These are phyloP conservation scores for Rhizopogon vinicolor DNA, from an alignment of 768 basidiomycete species.

Conservation along the genomic window DNA sequence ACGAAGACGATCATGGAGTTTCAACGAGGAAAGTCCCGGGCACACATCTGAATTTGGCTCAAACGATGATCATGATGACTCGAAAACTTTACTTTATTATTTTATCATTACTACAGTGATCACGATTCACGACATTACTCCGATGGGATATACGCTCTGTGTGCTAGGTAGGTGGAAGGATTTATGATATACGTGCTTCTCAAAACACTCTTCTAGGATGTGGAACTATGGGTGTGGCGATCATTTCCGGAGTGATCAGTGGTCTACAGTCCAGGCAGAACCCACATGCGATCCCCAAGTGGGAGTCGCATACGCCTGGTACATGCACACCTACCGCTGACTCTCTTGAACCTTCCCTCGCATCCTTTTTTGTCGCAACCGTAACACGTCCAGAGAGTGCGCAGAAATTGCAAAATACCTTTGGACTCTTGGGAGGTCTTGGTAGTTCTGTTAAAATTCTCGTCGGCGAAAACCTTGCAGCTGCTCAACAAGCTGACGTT, in stretches of 20 bases:
- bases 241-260: slow-evolving; percentile 88
- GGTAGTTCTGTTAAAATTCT: slow-evolving; percentile 69
- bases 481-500: slow-evolving; percentile 75
- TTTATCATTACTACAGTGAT: not conserved
- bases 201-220: slow-evolving; percentile 57
- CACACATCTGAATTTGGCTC: not conserved
- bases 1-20: slow-evolving; percentile 48
- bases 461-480: slow-evolving; percentile 63
- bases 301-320: slow-evolving; percentile 70
- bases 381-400: slow-evolving; percentile 79
- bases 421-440: slow-evolving; percentile 51
- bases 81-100: not conserved
- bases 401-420: slow-evolving; percentile 56
- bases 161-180: slow-evolving; percentile 55
- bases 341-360: slow-evolving; percentile 63
- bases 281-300: slow-evolving; percentile 36
- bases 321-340: slow-evolving; percentile 61
- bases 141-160: slow-evolving; percentile 91
- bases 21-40: too few species aligned
- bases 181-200: slow-evolving; percentile 8
- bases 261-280: slow-evolving; percentile 58
- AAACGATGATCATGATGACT: slow-evolving; percentile 5
- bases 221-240: slow-evolving; percentile 97
- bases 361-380: slow-evolving; percentile 80
- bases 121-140: not conserved